phyloP scores from a whole-genome alignment of 352 stramenopile species.

The Globisporangium parvum region DNA sequence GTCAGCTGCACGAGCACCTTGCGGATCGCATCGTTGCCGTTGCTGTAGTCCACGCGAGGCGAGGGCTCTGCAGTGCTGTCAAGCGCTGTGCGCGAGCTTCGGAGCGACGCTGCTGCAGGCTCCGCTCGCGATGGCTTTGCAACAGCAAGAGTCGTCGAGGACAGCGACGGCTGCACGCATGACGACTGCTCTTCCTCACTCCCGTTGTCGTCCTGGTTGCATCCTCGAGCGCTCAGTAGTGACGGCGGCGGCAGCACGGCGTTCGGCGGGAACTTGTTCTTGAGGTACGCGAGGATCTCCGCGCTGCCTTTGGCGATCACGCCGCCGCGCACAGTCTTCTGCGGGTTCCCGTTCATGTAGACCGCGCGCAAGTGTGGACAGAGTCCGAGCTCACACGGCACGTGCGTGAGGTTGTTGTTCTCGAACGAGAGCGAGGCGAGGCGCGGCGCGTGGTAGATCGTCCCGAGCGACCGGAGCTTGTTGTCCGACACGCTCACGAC shows the following conservation, averaged over 20 bases:
- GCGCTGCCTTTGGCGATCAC: conserved; percentile 74
- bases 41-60: too few species aligned
- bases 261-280: conserved; percentile 66
- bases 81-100: too few species aligned
- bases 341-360: conserved; percentile 83
- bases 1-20: conserved; percentile 21
- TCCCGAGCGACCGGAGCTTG: conserved; percentile 55
- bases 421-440: conserved; percentile 75
- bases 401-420: conserved; percentile 72
- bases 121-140: not conserved
- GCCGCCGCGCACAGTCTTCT: conserved; percentile 65
- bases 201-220: conserved; percentile 8
- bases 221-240: not conserved
- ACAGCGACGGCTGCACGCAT: not conserved
- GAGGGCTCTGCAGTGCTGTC: too few species aligned
- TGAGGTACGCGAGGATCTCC: conserved; percentile 69
- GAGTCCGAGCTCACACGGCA: conserved; percentile 62
- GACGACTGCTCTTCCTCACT: not conserved
- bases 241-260: conserved; percentile 16
- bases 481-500: conserved; percentile 78
- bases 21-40: not conserved
- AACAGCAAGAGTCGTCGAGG: not conserved
- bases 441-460: conserved; percentile 47
- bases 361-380: conserved; percentile 59
- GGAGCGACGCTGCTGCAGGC: not conserved